A percentile compares a stretch with the other conserved stretches of the same genome.
These are phyloP conservation scores for Quercus aquifolioides DNA, from an alignment of 306 rosid genomes.

Conservation along the genomic window DNA sequence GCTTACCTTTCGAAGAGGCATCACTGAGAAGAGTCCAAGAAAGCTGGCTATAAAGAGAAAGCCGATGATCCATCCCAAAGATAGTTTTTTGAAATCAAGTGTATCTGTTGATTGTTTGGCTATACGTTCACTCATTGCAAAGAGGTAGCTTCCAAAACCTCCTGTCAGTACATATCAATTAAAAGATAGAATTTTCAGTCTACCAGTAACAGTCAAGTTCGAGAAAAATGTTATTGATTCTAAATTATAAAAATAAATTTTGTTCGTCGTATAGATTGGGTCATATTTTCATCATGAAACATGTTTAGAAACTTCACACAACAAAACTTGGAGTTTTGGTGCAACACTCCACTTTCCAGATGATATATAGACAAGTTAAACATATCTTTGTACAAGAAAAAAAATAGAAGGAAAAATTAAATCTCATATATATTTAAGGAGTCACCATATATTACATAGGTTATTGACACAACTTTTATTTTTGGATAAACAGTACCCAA, in stretches of 20 bases:
- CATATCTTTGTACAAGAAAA: not conserved
- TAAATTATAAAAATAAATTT: not conserved
- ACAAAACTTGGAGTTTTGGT: not conserved
- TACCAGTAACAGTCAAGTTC: not conserved
- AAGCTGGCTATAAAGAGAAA: constrained; percentile 18
- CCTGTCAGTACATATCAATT: not conserved
- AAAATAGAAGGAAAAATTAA: not conserved
- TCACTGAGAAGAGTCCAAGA: constrained; percentile 10
- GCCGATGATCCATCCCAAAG: constrained; percentile 10
- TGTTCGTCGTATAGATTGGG: not conserved
- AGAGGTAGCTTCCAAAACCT: constrained; percentile 12
- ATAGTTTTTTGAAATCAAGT: constrained; percentile 5
- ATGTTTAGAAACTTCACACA: too few relatives aligned
- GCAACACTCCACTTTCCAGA: not conserved
- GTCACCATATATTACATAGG: not conserved
- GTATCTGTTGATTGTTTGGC: not conserved
- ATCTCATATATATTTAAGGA: not conserved
- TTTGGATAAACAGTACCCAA: too few relatives aligned
- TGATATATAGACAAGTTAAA: not conserved
- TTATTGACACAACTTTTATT: not conserved
- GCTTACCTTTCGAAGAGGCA: constrained; percentile 9
- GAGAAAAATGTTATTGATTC: not conserved
- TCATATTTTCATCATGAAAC: not conserved
- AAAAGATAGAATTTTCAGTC: not conserved
- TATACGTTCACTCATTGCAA: not conserved